These are phyloP conservation scores for Aspergillus terreus DNA, from an alignment of 2,329 filamentous ascomycete genomes.

Conservation along the genomic window DNA sequence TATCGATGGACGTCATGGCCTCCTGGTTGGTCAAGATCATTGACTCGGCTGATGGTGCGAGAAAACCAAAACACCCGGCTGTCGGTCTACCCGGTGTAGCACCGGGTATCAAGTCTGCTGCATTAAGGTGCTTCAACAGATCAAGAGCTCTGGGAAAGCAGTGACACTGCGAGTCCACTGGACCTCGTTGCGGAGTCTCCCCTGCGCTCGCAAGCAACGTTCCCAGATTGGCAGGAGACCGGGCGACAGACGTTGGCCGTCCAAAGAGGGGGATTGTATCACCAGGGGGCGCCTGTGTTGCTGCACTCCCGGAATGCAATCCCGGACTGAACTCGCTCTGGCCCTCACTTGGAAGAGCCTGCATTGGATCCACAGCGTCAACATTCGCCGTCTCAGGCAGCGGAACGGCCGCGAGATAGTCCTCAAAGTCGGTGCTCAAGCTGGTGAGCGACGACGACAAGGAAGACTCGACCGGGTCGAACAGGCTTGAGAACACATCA, in stretches of 20 bases:
- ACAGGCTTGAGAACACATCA: background rate
- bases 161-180: background rate
- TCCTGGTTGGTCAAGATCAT: constrained; percentile 17
- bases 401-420: background rate
- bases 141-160: background rate
- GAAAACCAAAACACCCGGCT: too few species aligned
- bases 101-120: background rate
- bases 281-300: background rate
- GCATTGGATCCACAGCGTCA: background rate
- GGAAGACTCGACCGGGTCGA: background rate
- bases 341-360: too few species aligned
- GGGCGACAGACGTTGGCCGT: background rate
- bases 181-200: background rate
- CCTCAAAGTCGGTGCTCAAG: background rate
- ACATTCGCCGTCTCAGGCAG: background rate
- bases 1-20: constrained; percentile 24
- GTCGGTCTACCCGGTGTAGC: background rate
- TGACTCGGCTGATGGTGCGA: background rate
- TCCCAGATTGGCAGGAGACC: background rate
- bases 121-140: background rate
- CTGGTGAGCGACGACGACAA: background rate
- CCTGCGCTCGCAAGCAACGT: background rate
- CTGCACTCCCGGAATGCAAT: background rate
- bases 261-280: constrained; percentile 1
- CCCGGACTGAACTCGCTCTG: too few species aligned